Conservation (phyloP, 257 asterid genomes). For the Solanum pinnatisectum region DNA sequence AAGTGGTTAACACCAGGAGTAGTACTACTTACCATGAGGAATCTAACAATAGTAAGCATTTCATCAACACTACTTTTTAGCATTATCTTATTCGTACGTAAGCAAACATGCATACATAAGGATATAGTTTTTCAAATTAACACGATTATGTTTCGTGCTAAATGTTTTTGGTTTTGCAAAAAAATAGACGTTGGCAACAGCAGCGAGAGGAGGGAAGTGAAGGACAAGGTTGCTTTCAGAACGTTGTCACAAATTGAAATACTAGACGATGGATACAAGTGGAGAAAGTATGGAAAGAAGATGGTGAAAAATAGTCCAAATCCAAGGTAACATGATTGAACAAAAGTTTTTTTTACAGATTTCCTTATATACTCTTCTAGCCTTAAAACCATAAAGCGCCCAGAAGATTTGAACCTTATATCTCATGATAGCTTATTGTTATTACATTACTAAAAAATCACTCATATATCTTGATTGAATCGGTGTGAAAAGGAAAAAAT, state of each 20-base stretch:
- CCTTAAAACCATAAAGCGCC: background rate
- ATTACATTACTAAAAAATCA: background rate
- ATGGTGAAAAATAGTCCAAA: slow-evolving; percentile 91
- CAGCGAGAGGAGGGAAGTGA: slow-evolving; percentile 29
- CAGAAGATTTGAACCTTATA: background rate
- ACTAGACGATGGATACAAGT: slow-evolving; percentile 86
- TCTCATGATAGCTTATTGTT: background rate
- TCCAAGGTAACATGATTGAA: slow-evolving; percentile 45
- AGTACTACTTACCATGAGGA: slow-evolving; percentile 12
- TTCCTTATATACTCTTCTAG: background rate
- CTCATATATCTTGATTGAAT: background rate
- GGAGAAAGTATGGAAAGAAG: slow-evolving; percentile 98
- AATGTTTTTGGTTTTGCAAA: background rate
- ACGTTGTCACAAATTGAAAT: slow-evolving; percentile 80
- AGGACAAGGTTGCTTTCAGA: slow-evolving; percentile 72
- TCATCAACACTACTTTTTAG: background rate
- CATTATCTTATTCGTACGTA: background rate
- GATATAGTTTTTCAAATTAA: background rate
- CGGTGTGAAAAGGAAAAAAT: background rate
- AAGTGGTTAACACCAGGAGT: slow-evolving; percentile 4
- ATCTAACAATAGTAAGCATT: slow-evolving; percentile 31
- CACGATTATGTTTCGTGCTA: background rate
- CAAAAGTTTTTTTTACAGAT: background rate
- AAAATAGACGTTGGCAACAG: slow-evolving; percentile 21
- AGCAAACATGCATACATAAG: background rate